Evolutionary conservation across 2,329 filamentous ascomycete genomes (phyloP).

Genomic region (Ascomycota sp.): DNA sequence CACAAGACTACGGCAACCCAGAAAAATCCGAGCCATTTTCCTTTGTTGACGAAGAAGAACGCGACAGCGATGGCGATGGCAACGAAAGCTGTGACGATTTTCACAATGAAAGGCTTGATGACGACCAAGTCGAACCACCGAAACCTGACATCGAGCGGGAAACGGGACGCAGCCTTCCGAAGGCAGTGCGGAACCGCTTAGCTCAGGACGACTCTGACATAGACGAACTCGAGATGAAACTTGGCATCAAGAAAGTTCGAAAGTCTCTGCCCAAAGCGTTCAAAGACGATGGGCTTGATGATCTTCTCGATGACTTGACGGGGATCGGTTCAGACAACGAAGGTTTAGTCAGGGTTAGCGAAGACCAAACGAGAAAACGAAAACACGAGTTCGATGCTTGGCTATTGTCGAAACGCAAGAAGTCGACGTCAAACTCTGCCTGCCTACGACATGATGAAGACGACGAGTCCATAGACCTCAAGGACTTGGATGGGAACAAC

Average conservation of each 20-base stretch:
- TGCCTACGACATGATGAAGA: no score
- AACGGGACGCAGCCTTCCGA: constrained; percentile 4
- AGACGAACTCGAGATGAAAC: constrained; percentile 63
- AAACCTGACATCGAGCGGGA: constrained; percentile 12
- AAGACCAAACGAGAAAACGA: constrained; percentile 39
- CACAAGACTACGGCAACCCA: constrained; percentile 10
- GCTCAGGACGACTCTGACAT: constrained; percentile 79
- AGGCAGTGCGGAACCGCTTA: constrained; percentile 29
- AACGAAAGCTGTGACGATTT: neutral
- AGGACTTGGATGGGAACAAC: constrained; percentile 8
- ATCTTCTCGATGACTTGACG: constrained; percentile 47
- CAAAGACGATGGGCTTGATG: constrained; percentile 64
- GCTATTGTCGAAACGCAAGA: constrained; percentile 32
- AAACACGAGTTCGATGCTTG: constrained; percentile 38
- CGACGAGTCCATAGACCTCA: no score
- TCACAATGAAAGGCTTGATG: neutral
- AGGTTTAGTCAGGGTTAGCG: no score
- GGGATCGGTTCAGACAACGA: constrained; percentile 25
- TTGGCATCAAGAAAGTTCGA: constrained; percentile 59
- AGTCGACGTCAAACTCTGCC: constrained; percentile 5
- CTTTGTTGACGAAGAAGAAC: constrained; percentile 2
- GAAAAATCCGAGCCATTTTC: neutral
- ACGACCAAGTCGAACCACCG: constrained; percentile 4
- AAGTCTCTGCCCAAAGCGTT: constrained; percentile 56
- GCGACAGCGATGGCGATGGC: constrained; percentile 1